A percentile compares a stretch with the other conserved stretches of the same genome.
phyloP scores from a whole-genome alignment of 208 protist genomes.

The Phytomonas sp. region DNA sequence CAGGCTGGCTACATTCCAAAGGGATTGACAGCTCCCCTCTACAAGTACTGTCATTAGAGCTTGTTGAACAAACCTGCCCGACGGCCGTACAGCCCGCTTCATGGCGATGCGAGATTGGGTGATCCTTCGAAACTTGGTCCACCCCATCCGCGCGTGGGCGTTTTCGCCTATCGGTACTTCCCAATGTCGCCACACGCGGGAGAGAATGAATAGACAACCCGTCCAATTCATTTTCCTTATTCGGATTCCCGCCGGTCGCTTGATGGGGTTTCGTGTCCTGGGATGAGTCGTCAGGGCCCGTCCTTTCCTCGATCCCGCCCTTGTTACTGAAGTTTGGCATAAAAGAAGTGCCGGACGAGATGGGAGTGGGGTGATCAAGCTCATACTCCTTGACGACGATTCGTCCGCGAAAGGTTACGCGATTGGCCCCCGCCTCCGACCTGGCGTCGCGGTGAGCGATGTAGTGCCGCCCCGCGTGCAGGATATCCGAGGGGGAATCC shows the following conservation, averaged over 20 bases:
- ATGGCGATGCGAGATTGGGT: neutral
- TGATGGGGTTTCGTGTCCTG: too few species aligned
- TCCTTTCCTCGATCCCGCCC: too few species aligned
- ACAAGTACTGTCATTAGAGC: neutral
- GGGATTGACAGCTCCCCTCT: neutral
- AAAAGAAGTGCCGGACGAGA: neutral
- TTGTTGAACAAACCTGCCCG: neutral
- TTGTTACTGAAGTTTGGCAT: too few species aligned
- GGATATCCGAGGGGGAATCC: constrained; percentile 72
- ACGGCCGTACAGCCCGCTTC: neutral
- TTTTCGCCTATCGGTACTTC: too few species aligned
- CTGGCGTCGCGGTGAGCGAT: constrained; percentile 56
- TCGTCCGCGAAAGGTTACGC: constrained; percentile 72
- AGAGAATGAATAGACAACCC: too few species aligned
- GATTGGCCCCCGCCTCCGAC: constrained; percentile 24
- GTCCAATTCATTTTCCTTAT: too few species aligned
- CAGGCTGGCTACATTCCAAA: neutral
- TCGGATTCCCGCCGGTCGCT: too few species aligned
- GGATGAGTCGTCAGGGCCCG: too few species aligned
- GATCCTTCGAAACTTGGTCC: neutral
- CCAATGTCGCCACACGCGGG: too few species aligned
- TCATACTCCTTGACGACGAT: constrained; percentile 81
- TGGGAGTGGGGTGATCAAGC: constrained; percentile 32
- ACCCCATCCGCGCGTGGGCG: neutral
- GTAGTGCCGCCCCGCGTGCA: constrained; percentile 73